Base-by-base conservation (phyloP, 345 rosid species). In the Toxicodendron radicans region DNA sequence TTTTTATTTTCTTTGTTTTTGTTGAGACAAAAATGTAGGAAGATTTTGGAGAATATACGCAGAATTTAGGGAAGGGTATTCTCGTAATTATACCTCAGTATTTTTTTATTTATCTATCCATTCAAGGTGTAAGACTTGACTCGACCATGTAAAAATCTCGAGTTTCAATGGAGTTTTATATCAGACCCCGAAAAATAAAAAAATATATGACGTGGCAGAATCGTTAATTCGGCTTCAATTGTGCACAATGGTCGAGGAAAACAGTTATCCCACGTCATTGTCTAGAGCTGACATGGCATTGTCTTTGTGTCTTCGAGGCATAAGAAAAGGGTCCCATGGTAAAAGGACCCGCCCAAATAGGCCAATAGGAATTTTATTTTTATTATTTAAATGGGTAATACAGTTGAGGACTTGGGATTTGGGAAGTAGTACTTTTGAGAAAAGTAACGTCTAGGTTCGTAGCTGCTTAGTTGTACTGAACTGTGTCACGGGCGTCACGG, bases 401-500 rank as follows among this genome's bases (percentile, higher is more conserved):
- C 24, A 52, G 58, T 35, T 38, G 33, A 66, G 21, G 72, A 52
- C 30, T 27, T 1, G 30, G 72, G 54, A 51, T 10, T 49, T 58
- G 46, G 16, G 7, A 63, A 5, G 5, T 16, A 17, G 60, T 18
- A 51, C 60, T 52, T 72, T 71, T 64, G 13, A 27, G 14, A 52
- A 62, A 53, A 64, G 71, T 5, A 35, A 66, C 64, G 79, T 79
- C 84, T 23, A 75, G 78, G 84, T 81, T 81, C 78, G 82, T 12
- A 71, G 75, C 58, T 62, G 75, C 85, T 71, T 58, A 67, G 80
- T 79, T 81, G 85, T 77, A 77, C 81, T 75, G 53, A 20, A 30
- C 48, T 56, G 77, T 57, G 75, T 78, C 84, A 79, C 83, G 78
- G 69, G 78, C 73, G 10, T 65, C 79, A 68, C 79, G 75, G 80